These are phyloP conservation scores for Phytophthora kernoviae DNA, from an alignment of 352 stramenopile species.

Conservation along the genomic window DNA sequence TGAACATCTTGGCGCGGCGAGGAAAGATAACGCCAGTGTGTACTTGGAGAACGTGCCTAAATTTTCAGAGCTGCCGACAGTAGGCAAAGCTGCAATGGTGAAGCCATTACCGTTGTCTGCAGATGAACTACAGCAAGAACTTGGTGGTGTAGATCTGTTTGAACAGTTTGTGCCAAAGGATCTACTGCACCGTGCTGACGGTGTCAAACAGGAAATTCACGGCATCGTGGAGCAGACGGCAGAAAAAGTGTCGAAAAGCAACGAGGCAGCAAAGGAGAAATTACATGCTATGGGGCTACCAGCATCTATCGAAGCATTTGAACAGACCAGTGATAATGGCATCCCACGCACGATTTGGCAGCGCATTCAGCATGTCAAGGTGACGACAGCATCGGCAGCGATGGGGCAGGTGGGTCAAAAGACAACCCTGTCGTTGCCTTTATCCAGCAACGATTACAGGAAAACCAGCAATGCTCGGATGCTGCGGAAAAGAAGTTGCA, in stretches of 20 bases:
- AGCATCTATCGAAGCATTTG: slow-evolving; percentile 80
- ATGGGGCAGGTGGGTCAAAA: slow-evolving; percentile 26
- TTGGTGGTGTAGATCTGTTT: slow-evolving; percentile 69
- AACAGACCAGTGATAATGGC: slow-evolving; percentile 63
- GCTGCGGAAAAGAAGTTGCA: slow-evolving; percentile 64
- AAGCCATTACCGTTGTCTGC: slow-evolving; percentile 49
- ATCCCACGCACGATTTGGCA: slow-evolving; percentile 62
- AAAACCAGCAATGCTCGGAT: slow-evolving; percentile 58
- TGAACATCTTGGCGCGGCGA: slow-evolving; percentile 58
- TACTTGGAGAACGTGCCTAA: slow-evolving; percentile 81
- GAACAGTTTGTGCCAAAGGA: slow-evolving; percentile 67
- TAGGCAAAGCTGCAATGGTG: slow-evolving; percentile 77
- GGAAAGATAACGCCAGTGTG: slow-evolving; percentile 84
- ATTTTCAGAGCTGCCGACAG: slow-evolving; percentile 49
- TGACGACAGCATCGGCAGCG: slow-evolving; percentile 17
- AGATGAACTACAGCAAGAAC: slow-evolving; percentile 60
- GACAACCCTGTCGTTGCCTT: slow-evolving; percentile 39
- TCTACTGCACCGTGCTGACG: slow-evolving; percentile 50
- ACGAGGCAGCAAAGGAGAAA: slow-evolving; percentile 54
- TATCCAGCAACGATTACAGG: slow-evolving; percentile 54
- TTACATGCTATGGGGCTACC: slow-evolving; percentile 66
- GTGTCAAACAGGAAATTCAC: slow-evolving; percentile 56
- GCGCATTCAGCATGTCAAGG: slow-evolving; percentile 58
- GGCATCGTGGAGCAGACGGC: slow-evolving; percentile 45
- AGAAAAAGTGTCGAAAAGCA: slow-evolving; percentile 51